A percentile compares a stretch with the other conserved stretches of the same genome.
Evolutionary conservation across 176 grass and related monocot genomes (phyloP).

Genomic region (Thalia dealbata): DNA sequence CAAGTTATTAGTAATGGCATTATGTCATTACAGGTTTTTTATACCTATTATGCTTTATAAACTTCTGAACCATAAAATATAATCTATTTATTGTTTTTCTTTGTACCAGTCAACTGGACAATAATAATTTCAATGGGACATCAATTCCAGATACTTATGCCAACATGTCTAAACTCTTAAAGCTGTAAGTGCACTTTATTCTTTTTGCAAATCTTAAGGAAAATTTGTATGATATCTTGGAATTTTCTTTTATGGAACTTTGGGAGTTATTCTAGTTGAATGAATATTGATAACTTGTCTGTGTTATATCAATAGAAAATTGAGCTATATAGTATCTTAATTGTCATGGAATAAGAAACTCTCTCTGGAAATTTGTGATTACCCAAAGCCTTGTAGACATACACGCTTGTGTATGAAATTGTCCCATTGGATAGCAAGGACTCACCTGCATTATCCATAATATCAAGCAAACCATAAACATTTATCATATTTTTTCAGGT

Average conservation of each 20-base stretch:
- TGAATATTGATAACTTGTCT: too few species aligned
- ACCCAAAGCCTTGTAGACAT: background rate
- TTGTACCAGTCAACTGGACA: constrained; percentile 15
- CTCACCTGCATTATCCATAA: background rate
- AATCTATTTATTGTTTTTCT: background rate
- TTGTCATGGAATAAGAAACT: background rate
- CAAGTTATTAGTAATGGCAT: background rate
- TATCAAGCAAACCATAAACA: background rate
- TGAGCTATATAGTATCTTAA: background rate
- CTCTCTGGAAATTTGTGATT: background rate
- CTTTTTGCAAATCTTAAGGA: background rate
- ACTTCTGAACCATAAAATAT: background rate
- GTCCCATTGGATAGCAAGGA: background rate
- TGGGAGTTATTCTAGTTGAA: background rate
- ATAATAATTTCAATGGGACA: constrained; percentile 18
- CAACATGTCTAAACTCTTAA: constrained; percentile 16
- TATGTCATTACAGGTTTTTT: background rate
- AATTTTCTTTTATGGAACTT: too few species aligned
- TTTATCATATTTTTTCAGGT: background rate
- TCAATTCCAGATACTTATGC: constrained; percentile 14
- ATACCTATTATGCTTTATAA: background rate
- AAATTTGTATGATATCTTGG: background rate
- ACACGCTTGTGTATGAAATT: background rate
- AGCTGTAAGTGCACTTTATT: constrained; percentile 8
- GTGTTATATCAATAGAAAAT: too few species aligned